Percentiles rank a stretch among this genome's conserved stretches.
Conservation (phyloP, 2,329 filamentous ascomycete genomes). For the Lachnellula occidentalis region DNA sequence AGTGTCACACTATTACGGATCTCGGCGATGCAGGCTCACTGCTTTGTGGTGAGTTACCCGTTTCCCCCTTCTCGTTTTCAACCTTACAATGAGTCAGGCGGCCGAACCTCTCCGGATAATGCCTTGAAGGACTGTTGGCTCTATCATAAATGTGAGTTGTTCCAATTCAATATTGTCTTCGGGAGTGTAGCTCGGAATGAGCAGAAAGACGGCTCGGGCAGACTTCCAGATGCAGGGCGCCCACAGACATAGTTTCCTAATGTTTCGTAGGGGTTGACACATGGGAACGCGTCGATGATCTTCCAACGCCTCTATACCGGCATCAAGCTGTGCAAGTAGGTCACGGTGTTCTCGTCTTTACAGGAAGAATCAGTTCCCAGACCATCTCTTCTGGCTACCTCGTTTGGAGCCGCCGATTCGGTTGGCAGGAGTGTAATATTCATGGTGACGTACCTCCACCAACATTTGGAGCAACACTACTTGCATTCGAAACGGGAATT, state of each 20-base stretch:
- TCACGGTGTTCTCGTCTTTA: conserved; percentile 37
- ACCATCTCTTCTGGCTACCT: conserved; percentile 18
- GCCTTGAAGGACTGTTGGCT: conserved; percentile 73
- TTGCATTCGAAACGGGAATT: conserved; percentile 10
- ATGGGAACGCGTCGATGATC: conserved; percentile 60
- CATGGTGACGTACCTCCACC: conserved; percentile 4
- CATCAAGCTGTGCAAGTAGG: conserved; percentile 58
- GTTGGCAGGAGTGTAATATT: conserved; percentile 26
- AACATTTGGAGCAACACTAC: conserved; percentile 24
- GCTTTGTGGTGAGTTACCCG: too few species aligned
- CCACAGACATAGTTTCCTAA: neutral
- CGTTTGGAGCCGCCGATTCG: conserved; percentile 26
- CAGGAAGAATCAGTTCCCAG: conserved; percentile 27
- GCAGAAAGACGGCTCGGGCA: too few species aligned
- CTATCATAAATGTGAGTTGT: conserved; percentile 41
- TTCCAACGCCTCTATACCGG: conserved; percentile 70
- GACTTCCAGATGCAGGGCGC: too few species aligned
- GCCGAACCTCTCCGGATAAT: conserved; percentile 68
- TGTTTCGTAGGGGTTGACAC: conserved; percentile 26
- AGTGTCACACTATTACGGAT: conserved; percentile 73
- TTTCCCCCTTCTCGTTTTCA: neutral
- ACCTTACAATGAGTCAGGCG: conserved; percentile 61
- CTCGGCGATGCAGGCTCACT: conserved; percentile 44
- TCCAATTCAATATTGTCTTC: too few species aligned
- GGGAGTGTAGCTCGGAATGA: too few species aligned